Base-by-base conservation (phyloP, 495 filamentous ascomycete species). In the Chaetomium fimeti region DNA sequence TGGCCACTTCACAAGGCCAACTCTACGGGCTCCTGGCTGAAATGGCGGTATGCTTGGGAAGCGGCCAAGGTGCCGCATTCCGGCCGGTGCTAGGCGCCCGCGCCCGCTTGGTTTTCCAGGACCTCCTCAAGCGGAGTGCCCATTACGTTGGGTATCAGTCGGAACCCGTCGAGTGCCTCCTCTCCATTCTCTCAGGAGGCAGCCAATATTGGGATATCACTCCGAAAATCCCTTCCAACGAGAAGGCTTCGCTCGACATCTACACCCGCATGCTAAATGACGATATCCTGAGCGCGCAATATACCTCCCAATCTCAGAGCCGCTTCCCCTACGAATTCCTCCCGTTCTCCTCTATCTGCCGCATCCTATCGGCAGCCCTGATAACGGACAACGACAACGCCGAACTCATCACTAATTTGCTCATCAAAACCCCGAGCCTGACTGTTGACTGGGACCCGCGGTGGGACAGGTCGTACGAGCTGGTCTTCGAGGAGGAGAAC, bases 271-370 rank as follows among this genome's bases (percentile, higher is more conserved):
- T 88, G 65, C 72, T 86, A 27, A 77, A 80, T 16, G 84, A 91
- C 61, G 70, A 79, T 11, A 57, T 77, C 3, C 72, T 92, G 13
- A 80, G 87, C 69, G 75, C 78, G 22, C 74, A 71, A 27, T 81
- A 90, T 59, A 82, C 92, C 42, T 74, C 77, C 24, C 77, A 83
- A 62, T 85, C 94, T 2, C 82, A 85, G 24, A 83, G 82, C 59
- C 87, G 93, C 51, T 98, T 91, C 74, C 94, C 94, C 1, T 91
- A 89, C 74, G 94, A 98, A 75, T 85, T 88, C 25, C 71, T 85
- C n/a, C 91, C 94, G 5, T 90, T 97, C 65, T 67, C 96, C 58
- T 73, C 75, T 9, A 62, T 81, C 18, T 81, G 75, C 64, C 75
- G 77, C 42, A 70, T 68, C 27, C 65, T 82, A 42, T 76, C 72